phyloP scores from a whole-genome alignment of 2,329 filamentous ascomycete species.

The Calonectria naviculata region DNA sequence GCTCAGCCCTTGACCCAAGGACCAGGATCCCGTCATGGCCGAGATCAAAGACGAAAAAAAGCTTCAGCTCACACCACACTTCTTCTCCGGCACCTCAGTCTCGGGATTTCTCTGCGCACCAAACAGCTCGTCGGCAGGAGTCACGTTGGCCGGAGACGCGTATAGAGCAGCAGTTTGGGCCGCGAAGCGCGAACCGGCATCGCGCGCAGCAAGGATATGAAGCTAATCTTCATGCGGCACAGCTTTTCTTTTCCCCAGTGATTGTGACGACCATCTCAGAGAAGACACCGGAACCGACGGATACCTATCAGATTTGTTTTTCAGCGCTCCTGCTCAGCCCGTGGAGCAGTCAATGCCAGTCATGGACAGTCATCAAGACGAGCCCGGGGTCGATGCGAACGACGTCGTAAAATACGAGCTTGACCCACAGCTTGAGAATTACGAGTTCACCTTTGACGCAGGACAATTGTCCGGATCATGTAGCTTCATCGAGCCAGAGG shows the following conservation, averaged over 20 bases:
- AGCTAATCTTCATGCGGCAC: not conserved
- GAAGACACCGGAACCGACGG: not conserved
- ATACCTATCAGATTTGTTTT: not conserved
- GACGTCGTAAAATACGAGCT: not conserved
- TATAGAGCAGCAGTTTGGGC: not conserved
- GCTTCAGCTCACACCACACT: not conserved
- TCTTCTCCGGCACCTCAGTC: not conserved
- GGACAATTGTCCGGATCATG: not conserved
- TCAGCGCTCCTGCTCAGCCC: not conserved
- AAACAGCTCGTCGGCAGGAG: not conserved
- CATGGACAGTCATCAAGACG: not conserved
- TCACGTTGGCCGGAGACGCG: too few species aligned
- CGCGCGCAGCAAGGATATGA: not conserved
- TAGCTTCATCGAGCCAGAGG: constrained; percentile 11
- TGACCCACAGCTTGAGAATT: not conserved
- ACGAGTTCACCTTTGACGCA: constrained; percentile 6
- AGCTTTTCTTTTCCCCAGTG: not conserved
- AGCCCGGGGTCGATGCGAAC: not conserved
- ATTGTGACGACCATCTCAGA: not conserved
- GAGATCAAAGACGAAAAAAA: not conserved
- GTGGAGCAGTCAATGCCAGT: not conserved
- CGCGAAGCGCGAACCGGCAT: not conserved
- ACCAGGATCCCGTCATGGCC: not conserved
- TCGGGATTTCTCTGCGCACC: not conserved
- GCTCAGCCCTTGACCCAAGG: not conserved